phyloP scores from a whole-genome alignment of 441 rosid genomes.

The Hypseocharis bilobata region DNA sequence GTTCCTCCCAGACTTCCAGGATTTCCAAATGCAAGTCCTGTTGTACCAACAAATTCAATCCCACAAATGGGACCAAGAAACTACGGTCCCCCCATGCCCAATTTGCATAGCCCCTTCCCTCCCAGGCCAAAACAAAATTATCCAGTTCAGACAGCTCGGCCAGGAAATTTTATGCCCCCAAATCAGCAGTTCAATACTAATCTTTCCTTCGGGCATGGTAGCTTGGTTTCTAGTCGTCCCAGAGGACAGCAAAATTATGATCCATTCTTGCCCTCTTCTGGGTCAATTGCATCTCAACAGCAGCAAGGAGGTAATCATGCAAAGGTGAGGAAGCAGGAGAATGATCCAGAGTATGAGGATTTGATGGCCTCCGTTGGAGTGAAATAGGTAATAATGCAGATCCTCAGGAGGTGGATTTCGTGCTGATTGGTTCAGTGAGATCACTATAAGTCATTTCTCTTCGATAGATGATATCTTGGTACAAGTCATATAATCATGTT shows the following conservation, averaged over 20 bases:
- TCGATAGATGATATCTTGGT: no score
- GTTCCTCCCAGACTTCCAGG: conserved; percentile 32
- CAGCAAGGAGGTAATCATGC: conserved; percentile 29
- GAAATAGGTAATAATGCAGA: conserved; percentile 13
- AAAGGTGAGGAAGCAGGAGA: conserved; percentile 32
- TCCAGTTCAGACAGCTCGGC: conserved; percentile 26
- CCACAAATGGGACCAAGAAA: conserved; percentile 40
- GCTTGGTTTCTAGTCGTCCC: conserved; percentile 18
- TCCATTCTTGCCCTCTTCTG: conserved; percentile 72
- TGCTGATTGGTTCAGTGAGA: no score
- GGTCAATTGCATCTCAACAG: conserved; percentile 32
- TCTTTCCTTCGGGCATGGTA: conserved; percentile 18
- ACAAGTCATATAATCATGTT: no score
- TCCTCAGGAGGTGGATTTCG: no score
- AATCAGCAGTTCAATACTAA: conserved; percentile 29
- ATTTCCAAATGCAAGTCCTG: conserved; percentile 34
- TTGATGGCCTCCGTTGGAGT: conserved; percentile 47
- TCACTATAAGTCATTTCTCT: no score
- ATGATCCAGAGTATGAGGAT: conserved; percentile 52
- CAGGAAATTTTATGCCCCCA: conserved; percentile 23
- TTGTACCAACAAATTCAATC: conserved; percentile 18
- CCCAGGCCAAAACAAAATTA: conserved; percentile 42
- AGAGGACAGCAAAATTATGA: conserved; percentile 62
- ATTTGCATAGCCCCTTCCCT: conserved; percentile 38
- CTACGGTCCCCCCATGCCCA: conserved; percentile 35